Base-by-base conservation (phyloP, 2,329 filamentous ascomycete genomes). In the Berkeleyomyces basicola region DNA sequence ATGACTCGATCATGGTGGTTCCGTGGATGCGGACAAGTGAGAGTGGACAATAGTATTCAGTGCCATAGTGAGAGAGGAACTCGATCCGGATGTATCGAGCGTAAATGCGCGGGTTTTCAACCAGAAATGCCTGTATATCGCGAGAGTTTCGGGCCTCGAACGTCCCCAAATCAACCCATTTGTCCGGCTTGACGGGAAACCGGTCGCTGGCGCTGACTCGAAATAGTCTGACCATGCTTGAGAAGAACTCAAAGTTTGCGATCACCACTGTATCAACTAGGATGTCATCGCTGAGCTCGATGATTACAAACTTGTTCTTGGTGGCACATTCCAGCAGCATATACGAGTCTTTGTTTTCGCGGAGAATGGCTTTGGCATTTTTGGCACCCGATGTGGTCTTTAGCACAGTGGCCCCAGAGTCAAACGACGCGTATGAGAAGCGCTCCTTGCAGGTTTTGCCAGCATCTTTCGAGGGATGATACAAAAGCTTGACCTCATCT, bases 191-290 rank as follows among this genome's bases (percentile, higher is more conserved):
- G 61, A 93, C 88, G 0, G 93, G 93, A 72, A 96, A 97, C 63
- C 90, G 84, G 74, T 97, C 93, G 64, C 91, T 95, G 58, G 96
- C 92, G 71, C 89, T 95, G 67, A 97, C 84, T 60, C 88, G 82
- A 72, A 99, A 96, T 58, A 85, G 87, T 61, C 90, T 86, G 68
- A 97, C 88, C 81, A 95, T 96, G 71, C 90, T 96, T 62, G 90
- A 96, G 77, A 99, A 99, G 77, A 99, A 99, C 72, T 99, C 93
- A 69, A 95, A 99, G 72, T 99, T 99, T 66, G 92, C 93, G 61
- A 99, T 79, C n/a, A 97, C 93, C 47, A 99, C 79, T 0, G 93
- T 99, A 71, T 99, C 93, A 64, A 99, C 87, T 53, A 95, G 79
- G 63, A 86, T 83, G 63, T 85, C 82, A 70, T 95, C 90, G 72